Base-by-base conservation (phyloP, 2,329 filamentous ascomycete genomes). In the Colletotrichum neosansevieriae region DNA sequence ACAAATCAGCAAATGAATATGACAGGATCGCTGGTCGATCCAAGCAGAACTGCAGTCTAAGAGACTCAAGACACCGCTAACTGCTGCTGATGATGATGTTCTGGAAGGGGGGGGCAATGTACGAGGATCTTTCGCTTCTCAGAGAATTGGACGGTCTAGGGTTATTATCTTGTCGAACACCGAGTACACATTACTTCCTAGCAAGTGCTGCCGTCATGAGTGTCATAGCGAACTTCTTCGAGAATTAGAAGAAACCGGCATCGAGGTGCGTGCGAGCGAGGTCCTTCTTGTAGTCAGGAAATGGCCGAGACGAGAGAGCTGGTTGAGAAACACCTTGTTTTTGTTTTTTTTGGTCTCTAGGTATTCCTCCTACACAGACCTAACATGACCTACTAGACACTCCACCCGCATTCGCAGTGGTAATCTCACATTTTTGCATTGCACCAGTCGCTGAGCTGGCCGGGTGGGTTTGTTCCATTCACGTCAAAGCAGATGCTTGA, bases 401-500 rank as follows among this genome's bases (percentile, higher is more conserved):
- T 63, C 58, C 63, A 63, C 63, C 34, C 34, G 51, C 50, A 34
- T 60, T 67, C 50, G 58, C 58, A 50, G 24, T 63, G 42, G 24
- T 50, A 63, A 57, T 57, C 24, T 50, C 59, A 44, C 50, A 67
- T 62, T 45, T 24, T 24, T 17, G 36, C 50, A 63, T 59, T 44
- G 47, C 12, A 29, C 38, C 47, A 54, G 60, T 45, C 24, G 42
- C 53, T 36, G 49, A 62, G 57, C 50, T 34, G 38, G 60, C 24
- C 38, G 17, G 54, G 64, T 62, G 45, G 65, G 45, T 34, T 47
- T 42, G 65, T 59, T 68, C 45, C 64, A 64, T 64, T 51, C 65
- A 64, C 47, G 65, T 68, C 65, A 68, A 68, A 68, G 65, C 65
- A 68, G 61, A 59, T 68, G 60, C 60, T 64, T 68, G 65, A 68